Conservation (phyloP, 805 yeast genomes). For the Candida germanica region DNA sequence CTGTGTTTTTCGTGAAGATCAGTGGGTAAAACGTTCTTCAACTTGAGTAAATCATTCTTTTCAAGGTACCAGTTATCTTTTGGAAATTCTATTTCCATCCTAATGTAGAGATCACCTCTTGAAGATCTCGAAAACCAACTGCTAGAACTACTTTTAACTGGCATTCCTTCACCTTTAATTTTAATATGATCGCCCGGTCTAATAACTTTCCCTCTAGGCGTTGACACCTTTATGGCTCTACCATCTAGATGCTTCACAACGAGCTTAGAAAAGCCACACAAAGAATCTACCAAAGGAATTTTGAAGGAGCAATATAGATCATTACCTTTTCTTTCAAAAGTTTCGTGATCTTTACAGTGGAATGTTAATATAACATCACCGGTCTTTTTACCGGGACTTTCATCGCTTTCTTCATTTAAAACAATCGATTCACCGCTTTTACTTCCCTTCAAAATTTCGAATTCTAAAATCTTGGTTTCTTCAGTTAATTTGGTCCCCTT, state of each 20-base stretch:
- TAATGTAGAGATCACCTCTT: conserved; percentile 70
- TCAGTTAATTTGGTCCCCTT: conserved; percentile 58
- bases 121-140: conserved; percentile 28
- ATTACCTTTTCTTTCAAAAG: conserved; percentile 54
- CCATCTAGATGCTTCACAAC: conserved; percentile 77
- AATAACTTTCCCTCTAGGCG: conserved; percentile 77
- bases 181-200: conserved; percentile 71
- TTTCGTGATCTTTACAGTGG: conserved; percentile 45
- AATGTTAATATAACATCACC: conserved; percentile 76
- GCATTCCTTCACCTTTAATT: conserved; percentile 82
- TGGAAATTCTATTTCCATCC: conserved; percentile 76
- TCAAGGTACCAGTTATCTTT: conserved; percentile 82
- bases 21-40: conserved; percentile 55
- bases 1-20: conserved; percentile 24
- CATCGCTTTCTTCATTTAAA: conserved; percentile 71
- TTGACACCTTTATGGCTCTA: conserved; percentile 59
- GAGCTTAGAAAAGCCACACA: conserved; percentile 74
- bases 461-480: conserved; percentile 71
- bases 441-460: conserved; percentile 73
- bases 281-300: conserved; percentile 73
- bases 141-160: conserved; percentile 36
- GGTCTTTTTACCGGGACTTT: conserved; percentile 64
- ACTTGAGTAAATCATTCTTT: conserved; percentile 54
- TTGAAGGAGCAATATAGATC: conserved; percentile 61
- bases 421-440: conserved; percentile 57